Base-by-base conservation (phyloP, 2,329 filamentous ascomycete genomes). In the Neurospora sp. region DNA sequence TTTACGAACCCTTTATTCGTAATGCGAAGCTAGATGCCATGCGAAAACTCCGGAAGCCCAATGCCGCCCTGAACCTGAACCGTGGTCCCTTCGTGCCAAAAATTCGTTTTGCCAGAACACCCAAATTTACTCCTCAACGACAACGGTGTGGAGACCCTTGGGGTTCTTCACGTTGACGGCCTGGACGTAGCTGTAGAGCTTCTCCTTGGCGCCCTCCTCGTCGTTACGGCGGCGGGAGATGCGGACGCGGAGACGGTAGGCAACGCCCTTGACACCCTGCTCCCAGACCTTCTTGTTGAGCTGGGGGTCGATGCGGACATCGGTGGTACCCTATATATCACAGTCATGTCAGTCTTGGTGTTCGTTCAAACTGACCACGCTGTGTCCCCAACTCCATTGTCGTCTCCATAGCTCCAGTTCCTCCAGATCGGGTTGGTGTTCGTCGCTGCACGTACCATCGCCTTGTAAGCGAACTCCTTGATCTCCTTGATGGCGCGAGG, bases 281-380 rank as follows among this genome's bases (percentile, higher is more conserved):
- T 99, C 96, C 96, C 96, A 99, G 83, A 99, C 95, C 90, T 99
- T 98, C 92, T 99, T 99, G 92, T 99, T 99, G 81, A 99, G 87
- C 87, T 96, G 92, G 81, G 96, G 96, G 89, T 99, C 96, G 82
- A 99, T 86, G 80, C 96, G 96, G 86, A 99, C 96, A 83, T 99
- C 96, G 80, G 88, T 85, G 85, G 96, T 99, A 82, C 95, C 95
- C 96, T 99, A 78, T 72, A 70, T 71, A 67, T 71, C 69, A 73
- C 23, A 69, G 66, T 70, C 65, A 67, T 70, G 71, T 71, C 73
- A 75, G 73, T 57, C 69, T 52, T 73, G 67, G 67, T 68, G 19
- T 67, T 67, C 66, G n/a, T 67, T 46, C 39, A 40, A 66, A 36
- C 46, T 57, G 46, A 57, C 46, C 46, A 57, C 46, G 46, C 46